Base-by-base conservation (phyloP, 2,329 filamentous ascomycete genomes). In the Ophiostoma piceae region DNA sequence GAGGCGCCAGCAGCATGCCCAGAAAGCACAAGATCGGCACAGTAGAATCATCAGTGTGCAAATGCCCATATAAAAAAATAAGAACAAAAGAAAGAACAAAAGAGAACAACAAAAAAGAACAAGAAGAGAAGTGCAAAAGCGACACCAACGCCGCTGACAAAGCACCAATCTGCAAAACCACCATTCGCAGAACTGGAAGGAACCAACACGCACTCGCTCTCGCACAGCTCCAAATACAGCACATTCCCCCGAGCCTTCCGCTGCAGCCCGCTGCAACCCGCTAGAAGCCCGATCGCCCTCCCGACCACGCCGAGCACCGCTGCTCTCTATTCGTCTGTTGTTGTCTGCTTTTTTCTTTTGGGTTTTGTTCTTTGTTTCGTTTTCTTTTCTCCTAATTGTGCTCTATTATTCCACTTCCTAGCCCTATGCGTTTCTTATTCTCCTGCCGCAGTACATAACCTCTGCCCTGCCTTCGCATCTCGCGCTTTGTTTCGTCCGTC, bases 211-310 rank as follows among this genome's bases (percentile, higher is more conserved):
- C 51, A 57, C 51, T 26, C 51, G 51, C 51, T 57, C 51, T 26
- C 51, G 22, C 51, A 26, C 22, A 12, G n/a, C n/a, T 57, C 51
- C 51, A 62, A 65, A 65, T 29, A 32, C 14, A 64, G 26, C 29
- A 35, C 64, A 32, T 41, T 16, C 3, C 64, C 51, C 69, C 69
- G 69, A 68, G 43, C 41, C 69, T 71, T 71, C 69, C 69, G 69
- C 67, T 68, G 69, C 69, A 66, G 67, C 43, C 51, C 51, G 51
- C 51, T 57, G 51, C 51, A 57, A 57, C 22, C 22, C 51, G 51
- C 51, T 57, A 16, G n/a, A 57, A 57, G 14, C 22, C 51, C 51
- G 51, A 57, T 22, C n/a, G 51, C 51, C n/a, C 26, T 29, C 41
- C 69, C 67, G 67, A 67, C 62, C 60, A 62, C 67, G 57, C 69